A percentile compares a stretch with the other conserved stretches of the same genome.
Evolutionary conservation across 306 rosid genomes (phyloP).

Genomic region (Sicyos edulis): DNA sequence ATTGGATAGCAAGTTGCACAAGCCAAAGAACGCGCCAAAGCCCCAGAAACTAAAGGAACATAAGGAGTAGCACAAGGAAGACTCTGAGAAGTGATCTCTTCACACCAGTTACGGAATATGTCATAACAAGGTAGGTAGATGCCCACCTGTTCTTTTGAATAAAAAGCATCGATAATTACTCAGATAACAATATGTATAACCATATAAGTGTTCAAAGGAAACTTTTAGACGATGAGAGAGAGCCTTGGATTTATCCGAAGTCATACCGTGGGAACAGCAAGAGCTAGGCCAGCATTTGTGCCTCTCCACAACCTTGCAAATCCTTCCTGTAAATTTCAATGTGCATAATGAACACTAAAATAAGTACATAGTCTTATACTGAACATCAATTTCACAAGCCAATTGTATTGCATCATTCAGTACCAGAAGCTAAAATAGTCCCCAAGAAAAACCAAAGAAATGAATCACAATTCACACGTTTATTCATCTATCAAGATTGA

Average conservation of each 20-base stretch:
- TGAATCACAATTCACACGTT: slow-evolving; percentile 3
- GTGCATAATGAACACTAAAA: background rate
- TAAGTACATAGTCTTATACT: background rate
- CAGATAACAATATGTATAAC: background rate
- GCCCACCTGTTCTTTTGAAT: slow-evolving; percentile 61
- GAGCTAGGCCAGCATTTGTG: slow-evolving; percentile 93
- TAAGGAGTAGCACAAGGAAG: slow-evolving; percentile 57
- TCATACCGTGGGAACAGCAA: slow-evolving; percentile 92
- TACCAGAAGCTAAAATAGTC: background rate
- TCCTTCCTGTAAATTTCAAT: slow-evolving; percentile 74
- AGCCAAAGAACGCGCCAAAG: slow-evolving; percentile 89
- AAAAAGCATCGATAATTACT: background rate
- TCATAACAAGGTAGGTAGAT: slow-evolving; percentile 97
- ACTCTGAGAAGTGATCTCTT: slow-evolving; percentile 42
- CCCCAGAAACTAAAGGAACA: slow-evolving; percentile 74
- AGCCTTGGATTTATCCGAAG: slow-evolving; percentile 20
- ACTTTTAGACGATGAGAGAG: background rate
- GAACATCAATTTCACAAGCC: background rate
- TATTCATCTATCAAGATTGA: background rate
- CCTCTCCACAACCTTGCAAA: slow-evolving; percentile 88
- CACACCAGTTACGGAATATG: slow-evolving; percentile 66
- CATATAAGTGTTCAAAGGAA: background rate
- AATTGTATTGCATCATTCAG: background rate
- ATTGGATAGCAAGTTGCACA: slow-evolving; percentile 92
- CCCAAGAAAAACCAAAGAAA: background rate